Evolutionary conservation across 345 rosid genomes (phyloP).

Genomic region (Sapria himalayana): DNA sequence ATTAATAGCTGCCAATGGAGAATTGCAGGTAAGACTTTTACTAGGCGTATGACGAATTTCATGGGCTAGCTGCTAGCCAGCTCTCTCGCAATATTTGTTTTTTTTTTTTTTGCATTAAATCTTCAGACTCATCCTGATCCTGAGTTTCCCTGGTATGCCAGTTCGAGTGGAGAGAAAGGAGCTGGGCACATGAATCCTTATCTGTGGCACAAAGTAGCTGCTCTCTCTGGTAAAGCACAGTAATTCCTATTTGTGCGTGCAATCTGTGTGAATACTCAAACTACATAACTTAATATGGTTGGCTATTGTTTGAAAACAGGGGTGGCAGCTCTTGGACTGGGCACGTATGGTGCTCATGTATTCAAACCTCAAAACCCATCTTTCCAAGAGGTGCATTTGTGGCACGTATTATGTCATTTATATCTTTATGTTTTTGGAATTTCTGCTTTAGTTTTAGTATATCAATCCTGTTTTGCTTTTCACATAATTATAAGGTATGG

Average conservation of each 20-base stretch:
- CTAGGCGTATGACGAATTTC: no score
- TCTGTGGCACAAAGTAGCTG: slow-evolving; percentile 82
- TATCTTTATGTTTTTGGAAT: background rate
- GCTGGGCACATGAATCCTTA: slow-evolving; percentile 32
- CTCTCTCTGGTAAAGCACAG: slow-evolving; percentile 39
- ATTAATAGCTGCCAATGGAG: no score
- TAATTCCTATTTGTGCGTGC: background rate
- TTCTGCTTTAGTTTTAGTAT: background rate
- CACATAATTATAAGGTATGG: slow-evolving; percentile 47
- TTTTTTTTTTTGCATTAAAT: no score
- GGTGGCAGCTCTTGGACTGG: slow-evolving; percentile 71
- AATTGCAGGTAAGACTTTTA: no score
- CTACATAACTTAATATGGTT: background rate
- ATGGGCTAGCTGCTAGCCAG: no score
- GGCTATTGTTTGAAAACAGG: slow-evolving; percentile 21
- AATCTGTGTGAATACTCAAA: background rate
- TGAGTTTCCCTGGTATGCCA: no score
- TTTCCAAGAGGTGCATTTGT: slow-evolving; percentile 45
- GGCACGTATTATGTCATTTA: background rate
- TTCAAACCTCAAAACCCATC: slow-evolving; percentile 63
- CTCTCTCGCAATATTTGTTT: no score
- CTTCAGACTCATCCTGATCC: no score
- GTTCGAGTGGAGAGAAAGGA: background rate
- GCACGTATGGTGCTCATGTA: slow-evolving; percentile 70
- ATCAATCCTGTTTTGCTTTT: background rate